Conservation (phyloP, 805 yeast species). For the Candida suzukii region DNA sequence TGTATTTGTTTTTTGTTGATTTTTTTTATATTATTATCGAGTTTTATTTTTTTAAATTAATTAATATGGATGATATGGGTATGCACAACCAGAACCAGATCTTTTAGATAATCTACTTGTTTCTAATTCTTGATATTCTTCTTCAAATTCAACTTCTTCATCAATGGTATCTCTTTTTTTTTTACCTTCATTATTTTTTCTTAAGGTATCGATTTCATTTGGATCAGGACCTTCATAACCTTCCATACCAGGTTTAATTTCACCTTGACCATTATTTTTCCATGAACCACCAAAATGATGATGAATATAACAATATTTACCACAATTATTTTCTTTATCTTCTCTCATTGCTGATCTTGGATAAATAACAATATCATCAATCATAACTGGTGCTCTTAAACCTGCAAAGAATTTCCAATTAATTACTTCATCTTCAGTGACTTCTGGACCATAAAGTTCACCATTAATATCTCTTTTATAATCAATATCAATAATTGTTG, state of each 20-base stretch:
- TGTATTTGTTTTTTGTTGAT: too few species aligned
- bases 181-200: slow-evolving; percentile 7
- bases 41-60: neutral
- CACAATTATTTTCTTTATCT: slow-evolving; percentile 26
- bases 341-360: slow-evolving; percentile 28
- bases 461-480: slow-evolving; percentile 21
- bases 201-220: slow-evolving; percentile 10
- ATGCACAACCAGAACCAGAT: neutral
- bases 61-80: slow-evolving; percentile 1
- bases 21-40: too few species aligned
- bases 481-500: slow-evolving; percentile 27
- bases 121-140: neutral
- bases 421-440: slow-evolving; percentile 18
- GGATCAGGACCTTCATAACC: slow-evolving; percentile 17
- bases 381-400: slow-evolving; percentile 25
- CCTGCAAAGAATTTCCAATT: slow-evolving; percentile 29
- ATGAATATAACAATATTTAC: slow-evolving; percentile 26
- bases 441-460: slow-evolving; percentile 25
- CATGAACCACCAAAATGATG: slow-evolving; percentile 31
- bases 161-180: neutral
- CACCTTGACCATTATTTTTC: slow-evolving; percentile 30
- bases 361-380: slow-evolving; percentile 27
- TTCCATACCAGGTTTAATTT: slow-evolving; percentile 24
- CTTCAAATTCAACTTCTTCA: neutral
- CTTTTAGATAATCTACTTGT: neutral